phyloP scores from a whole-genome alignment of 495 filamentous ascomycete species.

The Penicillium canariense region DNA sequence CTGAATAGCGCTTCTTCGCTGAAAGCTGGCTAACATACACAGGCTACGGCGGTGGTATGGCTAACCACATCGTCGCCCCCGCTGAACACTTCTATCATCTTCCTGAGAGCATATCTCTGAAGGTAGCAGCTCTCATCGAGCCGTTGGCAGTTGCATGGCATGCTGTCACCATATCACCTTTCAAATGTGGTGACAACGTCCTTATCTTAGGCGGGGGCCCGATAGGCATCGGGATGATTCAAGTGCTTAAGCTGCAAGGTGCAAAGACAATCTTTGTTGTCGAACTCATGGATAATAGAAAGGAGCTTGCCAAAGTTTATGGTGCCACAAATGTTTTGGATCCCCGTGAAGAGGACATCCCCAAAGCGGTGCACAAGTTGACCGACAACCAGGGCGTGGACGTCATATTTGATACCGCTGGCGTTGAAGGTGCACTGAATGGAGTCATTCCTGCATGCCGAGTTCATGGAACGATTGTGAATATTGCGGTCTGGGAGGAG shows the following conservation, averaged over 20 bases:
- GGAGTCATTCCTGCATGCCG: conserved; percentile 48
- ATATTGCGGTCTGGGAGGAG: conserved; percentile 63
- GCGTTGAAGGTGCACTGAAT: conserved; percentile 52
- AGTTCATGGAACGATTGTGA: conserved; percentile 56
- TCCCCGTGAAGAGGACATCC: conserved; percentile 52
- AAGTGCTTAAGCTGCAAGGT: conserved; percentile 49
- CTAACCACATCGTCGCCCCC: conserved; percentile 27
- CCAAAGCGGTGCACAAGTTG: conserved; percentile 42
- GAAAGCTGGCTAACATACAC: not conserved
- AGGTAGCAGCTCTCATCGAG: conserved; percentile 51
- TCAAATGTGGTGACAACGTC: conserved; percentile 44
- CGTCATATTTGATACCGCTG: conserved; percentile 58
- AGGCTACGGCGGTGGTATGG: conserved; percentile 32
- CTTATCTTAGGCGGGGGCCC: conserved; percentile 58
- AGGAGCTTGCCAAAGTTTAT: conserved; percentile 47
- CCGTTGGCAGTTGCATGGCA: conserved; percentile 63
- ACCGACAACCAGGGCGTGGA: conserved; percentile 51
- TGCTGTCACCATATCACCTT: conserved; percentile 50
- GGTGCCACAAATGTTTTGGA: conserved; percentile 57
- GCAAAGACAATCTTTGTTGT: conserved; percentile 51
- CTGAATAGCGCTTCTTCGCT: not conserved
- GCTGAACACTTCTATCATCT: conserved; percentile 29
- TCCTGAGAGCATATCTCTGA: conserved; percentile 18
- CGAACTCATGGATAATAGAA: conserved; percentile 50
- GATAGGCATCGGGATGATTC: conserved; percentile 58